Evolutionary conservation across 495 filamentous ascomycete genomes (phyloP).

Genomic region (Hypomontagnella submonticulosa): DNA sequence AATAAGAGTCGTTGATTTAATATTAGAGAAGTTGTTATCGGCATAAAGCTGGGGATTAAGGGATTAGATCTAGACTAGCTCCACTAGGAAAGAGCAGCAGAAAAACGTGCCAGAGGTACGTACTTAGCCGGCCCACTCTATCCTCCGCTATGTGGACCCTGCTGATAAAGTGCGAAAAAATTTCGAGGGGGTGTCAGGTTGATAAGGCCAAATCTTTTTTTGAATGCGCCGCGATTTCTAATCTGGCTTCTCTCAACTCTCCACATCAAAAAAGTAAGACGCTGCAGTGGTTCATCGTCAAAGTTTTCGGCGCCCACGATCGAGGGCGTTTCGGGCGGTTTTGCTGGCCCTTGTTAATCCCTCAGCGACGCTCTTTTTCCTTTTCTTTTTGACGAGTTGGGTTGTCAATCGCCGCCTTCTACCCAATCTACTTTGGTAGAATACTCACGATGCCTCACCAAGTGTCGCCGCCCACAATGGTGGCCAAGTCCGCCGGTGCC

Average conservation of each 20-base stretch:
- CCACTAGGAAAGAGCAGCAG: constrained; percentile 25
- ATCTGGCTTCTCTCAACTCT: constrained; percentile 23
- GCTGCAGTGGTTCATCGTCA: constrained; percentile 33
- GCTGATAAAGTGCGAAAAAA: constrained; percentile 36
- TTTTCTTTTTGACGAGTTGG: constrained; percentile 4
- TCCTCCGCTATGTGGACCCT: constrained; percentile 11
- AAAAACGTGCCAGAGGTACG: constrained; percentile 31
- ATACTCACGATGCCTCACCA: constrained; percentile 49
- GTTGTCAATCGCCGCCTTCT: constrained; percentile 16
- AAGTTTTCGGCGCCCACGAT: constrained; percentile 33
- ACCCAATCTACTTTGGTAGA: constrained; percentile 19
- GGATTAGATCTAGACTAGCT: constrained; percentile 31
- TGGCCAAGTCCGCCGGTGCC: constrained; percentile 49
- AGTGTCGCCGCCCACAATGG: constrained; percentile 55
- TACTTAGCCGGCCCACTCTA: constrained; percentile 7
- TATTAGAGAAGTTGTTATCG: not conserved
- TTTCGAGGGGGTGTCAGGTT: constrained; percentile 30
- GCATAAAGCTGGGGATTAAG: constrained; percentile 4
- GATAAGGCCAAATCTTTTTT: constrained; percentile 38
- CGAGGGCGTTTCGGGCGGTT: constrained; percentile 35
- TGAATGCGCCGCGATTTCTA: constrained; percentile 18
- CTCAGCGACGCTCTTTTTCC: constrained; percentile 8
- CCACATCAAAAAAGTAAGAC: constrained; percentile 24
- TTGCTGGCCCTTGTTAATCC: constrained; percentile 14
- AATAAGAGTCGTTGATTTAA: constrained; percentile 3